Evolutionary conservation across 1,284 basidiomycete genomes (phyloP), one percentile per base, ranked within the genome.

Genomic region (Pseudozyma tsukubaensis): DNA sequence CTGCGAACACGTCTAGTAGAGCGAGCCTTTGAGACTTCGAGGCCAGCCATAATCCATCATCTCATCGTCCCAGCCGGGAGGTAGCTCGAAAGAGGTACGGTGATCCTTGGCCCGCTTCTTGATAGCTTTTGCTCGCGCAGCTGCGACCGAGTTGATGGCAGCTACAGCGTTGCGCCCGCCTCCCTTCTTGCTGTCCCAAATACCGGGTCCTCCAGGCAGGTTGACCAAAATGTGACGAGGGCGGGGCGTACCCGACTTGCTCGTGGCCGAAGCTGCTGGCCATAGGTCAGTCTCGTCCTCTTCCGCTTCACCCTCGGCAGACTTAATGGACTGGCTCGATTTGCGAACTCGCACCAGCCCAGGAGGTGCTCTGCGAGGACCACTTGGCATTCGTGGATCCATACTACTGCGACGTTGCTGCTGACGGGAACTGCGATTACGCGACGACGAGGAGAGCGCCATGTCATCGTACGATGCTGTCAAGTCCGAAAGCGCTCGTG

Each of bases 41-140:
- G 72, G 72, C 72, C 72, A 75, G 24, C 72, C 72, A 29, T 65
- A 75, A 34, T 74, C 59, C 60, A 75, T 70, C 54, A 64, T 60
- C 47, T 71, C 68, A 45, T 65, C 60, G 58, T 75, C 68, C 60
- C 59, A 74, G 51, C 55, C 43, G 1, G 56, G 45, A 1, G 72
- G 72, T 48, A 74, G 57, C 50, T 74, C 72, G 16, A 74, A 60
- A 44, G 62, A 66, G 1, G 49, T 48, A 1, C 50, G 36, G 5
- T 44, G 63, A 36, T 70, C 61, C 49, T 57, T 55, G 16, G 72
- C 72, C 3, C 66, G 55, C 57, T 74, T 66, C 57, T 70, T 70
- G 53, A 74, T 70, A 45, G 72, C 72, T 42, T 70, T 70, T 48
- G 72, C 72, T 24, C 72, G 50, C 1, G 72, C 72, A 1, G 72